phyloP scores from a whole-genome alignment of 306 rosid genomes.

The Casuarina glauca region DNA sequence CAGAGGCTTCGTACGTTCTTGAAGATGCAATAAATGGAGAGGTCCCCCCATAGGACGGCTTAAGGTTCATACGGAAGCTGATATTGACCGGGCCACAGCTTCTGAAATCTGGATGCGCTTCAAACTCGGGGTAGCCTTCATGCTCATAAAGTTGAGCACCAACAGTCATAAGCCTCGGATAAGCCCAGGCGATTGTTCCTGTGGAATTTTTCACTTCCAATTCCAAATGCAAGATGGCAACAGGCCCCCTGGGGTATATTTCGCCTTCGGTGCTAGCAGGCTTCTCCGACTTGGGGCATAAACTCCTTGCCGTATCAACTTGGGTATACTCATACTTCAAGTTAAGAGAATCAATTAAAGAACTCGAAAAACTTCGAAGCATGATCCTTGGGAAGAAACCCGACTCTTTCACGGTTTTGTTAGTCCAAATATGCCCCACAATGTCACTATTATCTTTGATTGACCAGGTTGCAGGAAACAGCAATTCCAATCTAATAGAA shows the following conservation, averaged over 20 bases:
- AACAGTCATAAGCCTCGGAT: constrained; percentile 38
- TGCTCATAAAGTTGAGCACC: constrained; percentile 24
- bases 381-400: constrained; percentile 44
- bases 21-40: constrained; percentile 19
- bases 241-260: constrained; percentile 22
- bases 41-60: neutral
- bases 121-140: neutral
- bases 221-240: constrained; percentile 41
- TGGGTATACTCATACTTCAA: constrained; percentile 49
- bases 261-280: constrained; percentile 4
- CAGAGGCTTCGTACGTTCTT: neutral
- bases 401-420: constrained; percentile 34
- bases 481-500: constrained; percentile 46
- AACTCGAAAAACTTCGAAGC: constrained; percentile 15
- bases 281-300: constrained; percentile 30
- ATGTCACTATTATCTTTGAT: constrained; percentile 35
- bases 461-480: constrained; percentile 50
- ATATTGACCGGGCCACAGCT: constrained; percentile 9
- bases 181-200: constrained; percentile 27
- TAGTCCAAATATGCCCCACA: constrained; percentile 65
- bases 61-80: constrained; percentile 24
- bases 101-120: neutral
- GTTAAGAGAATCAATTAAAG: neutral
- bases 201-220: constrained; percentile 29
- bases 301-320: constrained; percentile 32